A percentile compares a stretch with the other conserved stretches of the same genome.
Conservation (phyloP, 1,139 yeast genomes). For the Hemisphaericaspora xylanilytica region DNA sequence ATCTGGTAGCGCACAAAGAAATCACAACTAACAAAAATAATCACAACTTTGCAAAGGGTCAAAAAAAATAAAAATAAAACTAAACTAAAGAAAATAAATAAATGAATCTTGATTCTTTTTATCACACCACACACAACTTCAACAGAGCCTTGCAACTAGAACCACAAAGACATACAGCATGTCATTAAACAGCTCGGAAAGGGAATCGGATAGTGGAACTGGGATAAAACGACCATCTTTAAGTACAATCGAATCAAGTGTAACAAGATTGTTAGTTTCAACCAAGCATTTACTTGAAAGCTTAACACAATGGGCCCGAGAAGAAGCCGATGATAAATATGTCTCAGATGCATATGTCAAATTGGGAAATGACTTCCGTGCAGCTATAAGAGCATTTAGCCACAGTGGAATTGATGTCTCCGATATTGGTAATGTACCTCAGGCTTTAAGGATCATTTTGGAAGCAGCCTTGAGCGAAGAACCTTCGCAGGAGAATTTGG, state of each 20-base stretch:
- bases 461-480: constrained; percentile 86
- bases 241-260: constrained; percentile 78
- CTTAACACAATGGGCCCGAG: constrained; percentile 87
- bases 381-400: constrained; percentile 61
- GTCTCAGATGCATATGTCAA: constrained; percentile 92
- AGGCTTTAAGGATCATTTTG: constrained; percentile 59
- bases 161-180: not conserved
- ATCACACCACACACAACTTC: no score
- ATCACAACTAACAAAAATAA: no score
- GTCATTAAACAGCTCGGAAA: not conserved
- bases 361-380: constrained; percentile 89
- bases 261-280: constrained; percentile 78
- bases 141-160: no score
- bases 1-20: no score
- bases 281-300: constrained; percentile 85
- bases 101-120: no score
- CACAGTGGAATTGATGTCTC: constrained; percentile 42
- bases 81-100: no score
- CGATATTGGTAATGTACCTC: constrained; percentile 44
- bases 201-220: not conserved
- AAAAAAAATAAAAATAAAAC: no score
- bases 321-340: constrained; percentile 71
- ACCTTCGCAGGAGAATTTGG: constrained; percentile 82
- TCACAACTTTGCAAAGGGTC: no score
- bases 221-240: constrained; percentile 22